Percentiles rank a stretch among this genome's conserved stretches.
These are phyloP conservation scores for Physcia stellaris DNA, from an alignment of 495 filamentous ascomycete species.

Conservation along the genomic window DNA sequence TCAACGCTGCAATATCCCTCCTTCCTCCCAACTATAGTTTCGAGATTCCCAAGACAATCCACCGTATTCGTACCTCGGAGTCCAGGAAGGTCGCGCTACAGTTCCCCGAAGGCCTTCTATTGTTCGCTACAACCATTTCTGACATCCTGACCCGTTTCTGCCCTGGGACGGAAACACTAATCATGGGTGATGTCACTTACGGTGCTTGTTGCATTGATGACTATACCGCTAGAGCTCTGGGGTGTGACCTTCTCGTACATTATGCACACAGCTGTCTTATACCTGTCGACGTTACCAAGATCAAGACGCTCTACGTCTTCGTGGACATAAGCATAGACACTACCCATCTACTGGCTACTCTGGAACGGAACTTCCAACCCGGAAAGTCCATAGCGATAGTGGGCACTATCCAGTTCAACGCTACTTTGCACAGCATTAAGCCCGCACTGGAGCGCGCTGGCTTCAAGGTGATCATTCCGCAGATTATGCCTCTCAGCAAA, in stretches of 20 bases:
- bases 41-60: constrained; percentile 95
- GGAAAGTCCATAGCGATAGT: constrained; percentile 85
- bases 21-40: constrained; percentile 94
- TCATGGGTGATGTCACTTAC: constrained; percentile 99
- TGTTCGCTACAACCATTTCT: constrained; percentile 95
- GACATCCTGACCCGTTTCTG: constrained; percentile 96
- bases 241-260: constrained; percentile 89
- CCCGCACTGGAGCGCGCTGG: constrained; percentile 65
- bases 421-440: constrained; percentile 74
- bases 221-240: constrained; percentile 87
- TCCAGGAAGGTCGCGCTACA: constrained; percentile 79
- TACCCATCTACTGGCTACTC: constrained; percentile 64
- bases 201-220: constrained; percentile 98
- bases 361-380: constrained; percentile 76
- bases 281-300: constrained; percentile 86
- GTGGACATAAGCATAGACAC: constrained; percentile 96
- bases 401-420: constrained; percentile 98
- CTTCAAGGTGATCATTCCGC: constrained; percentile 72
- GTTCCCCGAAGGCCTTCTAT: constrained; percentile 87
- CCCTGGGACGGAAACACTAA: constrained; percentile 75
- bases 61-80: constrained; percentile 66
- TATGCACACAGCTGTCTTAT: constrained; percentile 96
- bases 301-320: constrained; percentile 94
- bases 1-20: constrained; percentile 75
- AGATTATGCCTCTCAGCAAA: constrained; percentile 81